Evolutionary conservation across 176 grass and related monocot species (phyloP), one percentile per base, ranked within the genome.

Genomic region (Canna indica): DNA sequence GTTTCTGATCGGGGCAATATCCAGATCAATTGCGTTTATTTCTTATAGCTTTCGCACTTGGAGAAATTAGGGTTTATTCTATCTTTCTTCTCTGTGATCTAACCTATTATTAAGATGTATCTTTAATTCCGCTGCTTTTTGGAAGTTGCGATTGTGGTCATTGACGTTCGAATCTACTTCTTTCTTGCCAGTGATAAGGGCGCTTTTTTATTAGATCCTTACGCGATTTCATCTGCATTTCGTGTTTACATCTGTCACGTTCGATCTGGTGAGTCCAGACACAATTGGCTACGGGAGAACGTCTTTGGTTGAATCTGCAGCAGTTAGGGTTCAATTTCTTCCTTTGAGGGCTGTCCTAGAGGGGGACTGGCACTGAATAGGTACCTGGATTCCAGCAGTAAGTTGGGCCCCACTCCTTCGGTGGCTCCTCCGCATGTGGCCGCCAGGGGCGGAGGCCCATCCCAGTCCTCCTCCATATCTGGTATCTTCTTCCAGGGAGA

Each of bases 401-500:
- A 27, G 31, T 35, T 56, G 42, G 70, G 47, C 11, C 32, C 42
- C 47, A 56, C 48, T 47, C 33, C 48, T 28, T 36, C 30, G 41
- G 67, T 69, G 67, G 67, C 67, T 28, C 41, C 42, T 5, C 16
- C 67, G 22, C 67, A 25, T 7, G 67, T 69, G 12, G 20, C 60
- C 2, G 67, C 67, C 15, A 38, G 67, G 16, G 67, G 67, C 16
- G 32, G 48, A 36, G 47, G 50, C 1, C 50, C 11, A 32, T 24
- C 15, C 1, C 62, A 79, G n/a, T 45, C 18, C 38, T 63, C 50
- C 59, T 80, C 30, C 15, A 36, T 54, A 28, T 59, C 61, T 53
- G 72, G 59, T 38, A 54, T 65, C 58, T 64, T 80, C 69, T 75
- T 75, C 67, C 76, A 72, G 56, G 70, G 73, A 48, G 50, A 91